phyloP scores from a whole-genome alignment of 2,329 filamentous ascomycete species.

The Trichophyton rubrum region DNA sequence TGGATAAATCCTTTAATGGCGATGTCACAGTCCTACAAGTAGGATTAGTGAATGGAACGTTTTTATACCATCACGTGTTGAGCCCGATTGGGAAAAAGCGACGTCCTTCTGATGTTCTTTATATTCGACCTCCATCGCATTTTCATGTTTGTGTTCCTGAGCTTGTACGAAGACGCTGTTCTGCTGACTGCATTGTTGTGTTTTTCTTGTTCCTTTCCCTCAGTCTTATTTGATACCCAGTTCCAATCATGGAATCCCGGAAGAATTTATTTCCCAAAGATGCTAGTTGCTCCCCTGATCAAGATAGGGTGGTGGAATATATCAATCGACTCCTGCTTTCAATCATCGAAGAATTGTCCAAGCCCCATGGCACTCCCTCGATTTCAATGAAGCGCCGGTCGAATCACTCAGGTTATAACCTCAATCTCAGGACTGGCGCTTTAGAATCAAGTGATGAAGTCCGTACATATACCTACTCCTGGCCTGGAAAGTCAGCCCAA shows the following conservation, averaged over 20 bases:
- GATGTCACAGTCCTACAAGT: too few species aligned
- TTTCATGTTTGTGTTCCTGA: background rate
- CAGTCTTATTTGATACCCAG: background rate
- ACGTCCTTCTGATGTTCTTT: background rate
- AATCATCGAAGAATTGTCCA: constrained; percentile 18
- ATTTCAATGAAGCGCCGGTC: constrained; percentile 20
- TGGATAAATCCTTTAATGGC: too few species aligned
- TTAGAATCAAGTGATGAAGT: constrained; percentile 18
- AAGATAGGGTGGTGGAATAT: constrained; percentile 19
- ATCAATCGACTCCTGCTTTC: constrained; percentile 20
- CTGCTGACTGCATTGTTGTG: background rate
- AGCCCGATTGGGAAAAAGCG: background rate
- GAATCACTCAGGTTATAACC: constrained; percentile 11
- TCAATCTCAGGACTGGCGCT: constrained; percentile 21
- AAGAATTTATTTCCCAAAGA: background rate
- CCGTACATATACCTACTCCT: constrained; percentile 31
- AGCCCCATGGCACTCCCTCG: constrained; percentile 19
- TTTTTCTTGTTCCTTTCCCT: background rate
- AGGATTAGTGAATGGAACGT: background rate
- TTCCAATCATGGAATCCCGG: background rate
- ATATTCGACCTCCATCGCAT: background rate
- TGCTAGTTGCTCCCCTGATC: background rate
- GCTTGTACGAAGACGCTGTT: background rate
- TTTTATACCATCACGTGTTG: background rate
- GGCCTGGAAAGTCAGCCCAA: constrained; percentile 42